Evolutionary conservation across 2,329 filamentous ascomycete species (phyloP).

Genomic region (Aureobasidium uvarum): DNA sequence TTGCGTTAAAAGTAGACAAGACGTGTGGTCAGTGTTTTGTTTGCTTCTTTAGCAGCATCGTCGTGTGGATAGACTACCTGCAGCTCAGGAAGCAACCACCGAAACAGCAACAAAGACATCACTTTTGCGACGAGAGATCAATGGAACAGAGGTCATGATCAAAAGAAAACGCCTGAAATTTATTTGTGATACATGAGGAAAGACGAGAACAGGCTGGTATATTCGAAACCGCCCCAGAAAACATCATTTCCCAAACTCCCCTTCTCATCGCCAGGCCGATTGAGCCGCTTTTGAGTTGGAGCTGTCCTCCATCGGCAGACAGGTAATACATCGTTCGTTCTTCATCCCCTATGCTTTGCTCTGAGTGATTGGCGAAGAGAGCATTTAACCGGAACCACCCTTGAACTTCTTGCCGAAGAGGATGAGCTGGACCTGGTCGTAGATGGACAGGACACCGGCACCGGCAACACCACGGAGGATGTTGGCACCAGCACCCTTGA

Average conservation of each 20-base stretch:
- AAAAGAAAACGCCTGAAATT: constrained; percentile 28
- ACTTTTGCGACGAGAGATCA: not conserved
- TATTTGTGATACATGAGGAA: constrained; percentile 29
- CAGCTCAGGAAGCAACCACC: not conserved
- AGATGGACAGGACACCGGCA: constrained; percentile 99
- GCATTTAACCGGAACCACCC: constrained; percentile 47
- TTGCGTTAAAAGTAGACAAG: not conserved
- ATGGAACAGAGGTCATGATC: constrained; percentile 22
- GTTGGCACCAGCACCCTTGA: constrained; percentile 99
- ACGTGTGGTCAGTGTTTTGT: too few species aligned
- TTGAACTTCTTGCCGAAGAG: constrained; percentile 99
- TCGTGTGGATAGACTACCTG: not conserved
- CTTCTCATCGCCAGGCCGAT: constrained; percentile 24
- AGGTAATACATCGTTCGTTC: constrained; percentile 21
- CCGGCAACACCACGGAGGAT: constrained; percentile 99
- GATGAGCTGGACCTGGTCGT: constrained; percentile 98
- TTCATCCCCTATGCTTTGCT: constrained; percentile 22
- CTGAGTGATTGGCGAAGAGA: constrained; percentile 19
- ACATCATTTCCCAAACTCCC: constrained; percentile 31
- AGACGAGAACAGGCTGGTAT: constrained; percentile 27
- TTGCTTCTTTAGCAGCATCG: not conserved
- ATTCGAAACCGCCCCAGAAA: constrained; percentile 33
- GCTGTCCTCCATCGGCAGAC: constrained; percentile 26
- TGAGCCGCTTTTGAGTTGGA: constrained; percentile 25
- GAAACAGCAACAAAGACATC: not conserved